Evolutionary conservation across 2,329 filamentous ascomycete genomes (phyloP).

Genomic region (Hypoxylon sp.): DNA sequence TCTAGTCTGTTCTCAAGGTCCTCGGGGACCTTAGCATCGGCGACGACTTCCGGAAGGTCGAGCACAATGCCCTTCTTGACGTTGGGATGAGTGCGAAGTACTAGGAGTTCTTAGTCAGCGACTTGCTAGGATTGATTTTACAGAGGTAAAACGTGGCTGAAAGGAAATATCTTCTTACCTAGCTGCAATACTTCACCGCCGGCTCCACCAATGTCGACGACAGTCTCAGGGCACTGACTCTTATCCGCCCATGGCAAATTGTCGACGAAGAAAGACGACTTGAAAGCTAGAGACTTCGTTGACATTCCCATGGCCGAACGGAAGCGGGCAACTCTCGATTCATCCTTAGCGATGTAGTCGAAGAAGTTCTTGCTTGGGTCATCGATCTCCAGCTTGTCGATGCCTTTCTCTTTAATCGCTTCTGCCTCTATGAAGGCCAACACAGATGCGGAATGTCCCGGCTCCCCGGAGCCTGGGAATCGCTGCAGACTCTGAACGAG

Average conservation of each 20-base stretch:
- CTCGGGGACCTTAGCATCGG: slow-evolving; percentile 40
- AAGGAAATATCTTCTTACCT: slow-evolving; percentile 29
- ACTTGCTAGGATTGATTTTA: background rate
- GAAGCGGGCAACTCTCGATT: slow-evolving; percentile 46
- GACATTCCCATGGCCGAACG: slow-evolving; percentile 48
- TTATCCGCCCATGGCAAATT: slow-evolving; percentile 47
- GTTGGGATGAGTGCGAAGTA: slow-evolving; percentile 41
- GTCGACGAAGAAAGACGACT: slow-evolving; percentile 47
- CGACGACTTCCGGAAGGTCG: slow-evolving; percentile 50
- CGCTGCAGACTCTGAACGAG: slow-evolving; percentile 45
- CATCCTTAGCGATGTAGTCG: slow-evolving; percentile 48
- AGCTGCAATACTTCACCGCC: slow-evolving; percentile 47
- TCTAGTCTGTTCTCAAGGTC: slow-evolving; percentile 44
- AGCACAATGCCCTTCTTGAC: slow-evolving; percentile 44
- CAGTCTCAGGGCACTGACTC: slow-evolving; percentile 40
- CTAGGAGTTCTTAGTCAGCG: slow-evolving; percentile 22
- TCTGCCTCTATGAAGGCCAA: slow-evolving; percentile 37
- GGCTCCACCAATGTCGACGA: slow-evolving; percentile 51
- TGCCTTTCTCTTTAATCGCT: slow-evolving; percentile 20
- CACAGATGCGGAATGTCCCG: slow-evolving; percentile 47
- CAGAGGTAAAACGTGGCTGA: background rate
- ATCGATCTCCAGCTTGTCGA: slow-evolving; percentile 23
- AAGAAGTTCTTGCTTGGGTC: slow-evolving; percentile 48
- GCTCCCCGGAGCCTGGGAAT: slow-evolving; percentile 49
- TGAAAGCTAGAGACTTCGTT: slow-evolving; percentile 42